These are phyloP conservation scores for Quercus parvula DNA, from an alignment of 306 rosid species.

Conservation along the genomic window DNA sequence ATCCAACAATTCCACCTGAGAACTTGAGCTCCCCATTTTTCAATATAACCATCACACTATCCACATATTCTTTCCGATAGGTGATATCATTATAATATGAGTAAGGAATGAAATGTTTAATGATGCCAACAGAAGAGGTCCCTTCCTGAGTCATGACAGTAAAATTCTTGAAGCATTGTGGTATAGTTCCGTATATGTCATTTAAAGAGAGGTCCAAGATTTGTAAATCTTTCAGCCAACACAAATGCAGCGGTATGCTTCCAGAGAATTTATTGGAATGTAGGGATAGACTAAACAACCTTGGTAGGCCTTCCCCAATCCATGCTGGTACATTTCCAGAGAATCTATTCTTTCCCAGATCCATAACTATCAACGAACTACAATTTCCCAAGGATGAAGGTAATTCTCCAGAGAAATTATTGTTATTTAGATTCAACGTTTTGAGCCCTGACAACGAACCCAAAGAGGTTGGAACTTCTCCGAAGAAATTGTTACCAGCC, in stretches of 20 bases:
- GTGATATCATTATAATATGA: background rate
- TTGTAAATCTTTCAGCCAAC: background rate
- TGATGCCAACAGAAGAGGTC: background rate
- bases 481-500: background rate
- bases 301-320: background rate
- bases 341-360: slow-evolving; percentile 26
- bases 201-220: slow-evolving; percentile 18
- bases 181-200: background rate
- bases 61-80: background rate
- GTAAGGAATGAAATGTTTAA: background rate
- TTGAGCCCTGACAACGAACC: background rate
- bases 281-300: slow-evolving; percentile 9
- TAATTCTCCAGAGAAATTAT: background rate
- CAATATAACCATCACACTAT: background rate
- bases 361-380: background rate
- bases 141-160: background rate
- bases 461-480: background rate
- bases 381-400: background rate
- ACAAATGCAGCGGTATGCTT: slow-evolving; percentile 13
- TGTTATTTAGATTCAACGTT: background rate
- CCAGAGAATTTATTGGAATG: slow-evolving; percentile 6
- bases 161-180: slow-evolving; percentile 10
- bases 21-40: too few relatives aligned
- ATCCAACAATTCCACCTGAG: too few relatives aligned
- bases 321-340: slow-evolving; percentile 26